A percentile compares a stretch with the other conserved stretches of the same genome.
phyloP scores from a whole-genome alignment of 257 asterid genomes.

The Striga asiatica region DNA sequence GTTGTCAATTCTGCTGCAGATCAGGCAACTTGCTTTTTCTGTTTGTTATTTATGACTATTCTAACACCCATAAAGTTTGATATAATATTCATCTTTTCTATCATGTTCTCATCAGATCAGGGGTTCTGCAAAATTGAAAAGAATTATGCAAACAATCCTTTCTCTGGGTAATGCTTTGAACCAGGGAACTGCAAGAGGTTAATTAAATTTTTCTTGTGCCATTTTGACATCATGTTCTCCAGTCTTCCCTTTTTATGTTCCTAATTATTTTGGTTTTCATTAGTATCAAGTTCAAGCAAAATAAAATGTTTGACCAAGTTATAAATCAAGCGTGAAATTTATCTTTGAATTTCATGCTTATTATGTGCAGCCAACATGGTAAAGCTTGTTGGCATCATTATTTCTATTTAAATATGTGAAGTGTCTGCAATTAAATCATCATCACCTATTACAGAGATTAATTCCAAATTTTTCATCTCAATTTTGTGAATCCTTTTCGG shows the following conservation, averaged over 20 bases:
- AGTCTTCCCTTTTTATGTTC: slow-evolving; percentile 8
- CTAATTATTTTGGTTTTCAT: slow-evolving; percentile 1
- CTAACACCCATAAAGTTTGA: neutral
- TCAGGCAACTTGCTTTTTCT: slow-evolving; percentile 49
- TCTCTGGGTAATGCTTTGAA: slow-evolving; percentile 89
- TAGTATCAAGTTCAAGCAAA: neutral
- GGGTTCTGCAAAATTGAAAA: slow-evolving; percentile 73
- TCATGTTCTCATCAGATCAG: slow-evolving; percentile 58
- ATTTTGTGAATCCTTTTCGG: neutral
- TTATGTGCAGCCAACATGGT: slow-evolving; percentile 1
- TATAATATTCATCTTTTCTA: slow-evolving; percentile 17
- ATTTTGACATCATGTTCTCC: slow-evolving; percentile 6
- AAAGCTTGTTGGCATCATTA: neutral
- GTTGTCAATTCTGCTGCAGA: slow-evolving; percentile 76
- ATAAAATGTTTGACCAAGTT: neutral
- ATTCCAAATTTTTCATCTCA: neutral
- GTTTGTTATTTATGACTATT: slow-evolving; percentile 16
- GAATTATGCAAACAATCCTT: slow-evolving; percentile 93
- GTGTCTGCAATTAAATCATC: neutral
- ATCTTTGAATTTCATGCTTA: neutral
- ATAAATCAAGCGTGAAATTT: neutral
- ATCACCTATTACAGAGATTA: neutral
- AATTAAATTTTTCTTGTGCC: slow-evolving; percentile 18
- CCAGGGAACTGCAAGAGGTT: slow-evolving; percentile 97
- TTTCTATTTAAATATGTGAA: neutral